These are phyloP conservation scores for Dictyostelium brefeldianum DNA, from an alignment of 78 protist genomes.

Conservation along the genomic window DNA sequence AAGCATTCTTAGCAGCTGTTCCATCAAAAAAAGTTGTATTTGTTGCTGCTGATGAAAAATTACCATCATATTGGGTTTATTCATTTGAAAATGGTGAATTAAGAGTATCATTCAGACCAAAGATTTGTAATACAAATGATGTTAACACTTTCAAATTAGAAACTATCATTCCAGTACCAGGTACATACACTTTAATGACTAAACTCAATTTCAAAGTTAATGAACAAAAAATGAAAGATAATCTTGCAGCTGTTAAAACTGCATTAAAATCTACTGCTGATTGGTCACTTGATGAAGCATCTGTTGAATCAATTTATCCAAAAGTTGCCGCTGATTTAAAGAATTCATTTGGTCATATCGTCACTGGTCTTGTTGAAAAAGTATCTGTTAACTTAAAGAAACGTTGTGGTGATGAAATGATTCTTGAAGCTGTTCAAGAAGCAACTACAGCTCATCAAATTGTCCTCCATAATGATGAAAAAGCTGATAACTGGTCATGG, in stretches of 20 bases:
- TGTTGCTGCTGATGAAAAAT: slow-evolving; percentile 46
- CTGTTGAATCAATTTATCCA: slow-evolving; percentile 32
- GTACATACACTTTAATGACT: slow-evolving; percentile 42
- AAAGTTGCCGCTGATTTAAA: neutral
- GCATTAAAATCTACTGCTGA: slow-evolving; percentile 31
- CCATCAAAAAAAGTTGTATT: slow-evolving; percentile 15
- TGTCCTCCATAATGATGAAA: too few relatives aligned
- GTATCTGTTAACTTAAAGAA: slow-evolving; percentile 8
- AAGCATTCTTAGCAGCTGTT: slow-evolving; percentile 65
- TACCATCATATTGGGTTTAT: slow-evolving; percentile 42
- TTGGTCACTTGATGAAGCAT: slow-evolving; percentile 50
- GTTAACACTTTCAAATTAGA: slow-evolving; percentile 9
- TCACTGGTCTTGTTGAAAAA: slow-evolving; percentile 1
- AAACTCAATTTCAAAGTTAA: slow-evolving; percentile 9
- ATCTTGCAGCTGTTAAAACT: slow-evolving; percentile 28
- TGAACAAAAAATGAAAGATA: slow-evolving; percentile 29
- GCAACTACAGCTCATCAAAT: too few relatives aligned
- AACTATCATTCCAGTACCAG: slow-evolving; percentile 67
- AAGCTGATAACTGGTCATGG: too few relatives aligned
- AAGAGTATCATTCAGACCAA: slow-evolving; percentile 22
- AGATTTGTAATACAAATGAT: slow-evolving; percentile 15
- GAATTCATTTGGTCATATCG: slow-evolving; percentile 49
- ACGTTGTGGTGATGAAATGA: slow-evolving; percentile 68
- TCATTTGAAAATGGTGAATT: slow-evolving; percentile 19
- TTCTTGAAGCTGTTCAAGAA: slow-evolving; percentile 61